Evolutionary conservation across 2,329 filamentous ascomycete genomes (phyloP).

Genomic region (Emergomyces africanus): DNA sequence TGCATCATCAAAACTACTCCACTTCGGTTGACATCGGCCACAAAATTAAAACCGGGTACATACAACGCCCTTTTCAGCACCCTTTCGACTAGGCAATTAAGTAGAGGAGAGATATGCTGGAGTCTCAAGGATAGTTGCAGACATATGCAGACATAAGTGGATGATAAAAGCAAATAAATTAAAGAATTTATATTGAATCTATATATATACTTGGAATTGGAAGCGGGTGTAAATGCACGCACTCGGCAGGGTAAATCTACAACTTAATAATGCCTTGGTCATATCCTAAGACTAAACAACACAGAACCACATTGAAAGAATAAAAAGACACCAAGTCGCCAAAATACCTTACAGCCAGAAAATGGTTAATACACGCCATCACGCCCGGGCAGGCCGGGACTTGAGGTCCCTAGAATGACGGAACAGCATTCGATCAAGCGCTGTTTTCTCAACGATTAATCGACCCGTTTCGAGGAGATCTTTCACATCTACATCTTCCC

Average conservation of each 20-base stretch:
- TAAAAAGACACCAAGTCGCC: neutral
- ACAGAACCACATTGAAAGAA: neutral
- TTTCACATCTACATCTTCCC: conserved; percentile 87
- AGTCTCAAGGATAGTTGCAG: neutral
- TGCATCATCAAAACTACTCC: neutral
- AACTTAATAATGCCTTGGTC: neutral
- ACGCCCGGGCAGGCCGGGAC: conserved; percentile 21
- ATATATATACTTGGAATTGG: neutral
- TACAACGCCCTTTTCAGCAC: neutral
- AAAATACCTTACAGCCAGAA: conserved; percentile 8
- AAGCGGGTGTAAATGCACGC: neutral
- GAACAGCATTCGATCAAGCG: conserved; percentile 61
- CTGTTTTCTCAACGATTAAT: conserved; percentile 72
- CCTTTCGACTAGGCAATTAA: neutral
- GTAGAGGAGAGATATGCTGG: neutral
- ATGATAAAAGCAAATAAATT: neutral
- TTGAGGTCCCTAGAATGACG: conserved; percentile 43
- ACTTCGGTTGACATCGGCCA: neutral
- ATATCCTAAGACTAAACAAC: neutral
- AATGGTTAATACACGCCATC: conserved; percentile 13
- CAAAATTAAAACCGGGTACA: too few relatives aligned
- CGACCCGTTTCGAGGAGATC: conserved; percentile 75
- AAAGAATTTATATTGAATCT: neutral
- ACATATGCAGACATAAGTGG: neutral
- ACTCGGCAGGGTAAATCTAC: neutral